These are phyloP conservation scores for Circinella umbellata DNA, from an alignment of 371 early-diverging fungal genomes.

Conservation along the genomic window DNA sequence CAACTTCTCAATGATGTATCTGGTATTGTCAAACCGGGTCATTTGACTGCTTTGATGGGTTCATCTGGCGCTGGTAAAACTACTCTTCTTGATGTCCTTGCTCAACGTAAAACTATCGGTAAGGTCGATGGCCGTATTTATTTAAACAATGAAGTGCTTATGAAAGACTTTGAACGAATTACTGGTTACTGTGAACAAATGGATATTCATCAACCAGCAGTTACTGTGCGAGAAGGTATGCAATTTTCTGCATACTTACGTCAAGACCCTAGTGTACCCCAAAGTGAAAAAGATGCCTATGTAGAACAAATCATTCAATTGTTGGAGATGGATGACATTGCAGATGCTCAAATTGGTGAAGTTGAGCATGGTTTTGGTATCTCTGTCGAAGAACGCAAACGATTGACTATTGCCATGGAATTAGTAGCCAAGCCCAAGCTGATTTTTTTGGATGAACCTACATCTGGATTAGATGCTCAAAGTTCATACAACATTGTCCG, in stretches of 20 bases:
- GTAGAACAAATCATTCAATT: constrained; percentile 71
- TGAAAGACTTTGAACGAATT: constrained; percentile 64
- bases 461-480: constrained; percentile 71
- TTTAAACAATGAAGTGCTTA: constrained; percentile 54
- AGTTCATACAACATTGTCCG: constrained; percentile 74
- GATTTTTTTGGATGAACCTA: constrained; percentile 87
- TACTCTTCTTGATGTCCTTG: constrained; percentile 79
- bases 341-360: constrained; percentile 60
- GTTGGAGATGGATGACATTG: constrained; percentile 63
- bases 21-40: constrained; percentile 67
- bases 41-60: constrained; percentile 82
- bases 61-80: constrained; percentile 88
- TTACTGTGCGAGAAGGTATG: constrained; percentile 67
- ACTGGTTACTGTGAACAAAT: constrained; percentile 88
- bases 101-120: constrained; percentile 77
- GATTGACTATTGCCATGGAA: constrained; percentile 72
- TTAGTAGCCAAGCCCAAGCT: constrained; percentile 75
- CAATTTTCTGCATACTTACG: constrained; percentile 73
- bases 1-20: constrained; percentile 54
- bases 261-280: constrained; percentile 55
- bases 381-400: constrained; percentile 68
- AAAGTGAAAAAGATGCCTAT: constrained; percentile 59
- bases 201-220: constrained; percentile 72
- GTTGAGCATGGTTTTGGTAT: constrained; percentile 54
- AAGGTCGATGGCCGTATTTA: constrained; percentile 70